These are phyloP conservation scores for Arachnomyces sp. DNA, from an alignment of 2,329 filamentous ascomycete genomes.

Conservation along the genomic window DNA sequence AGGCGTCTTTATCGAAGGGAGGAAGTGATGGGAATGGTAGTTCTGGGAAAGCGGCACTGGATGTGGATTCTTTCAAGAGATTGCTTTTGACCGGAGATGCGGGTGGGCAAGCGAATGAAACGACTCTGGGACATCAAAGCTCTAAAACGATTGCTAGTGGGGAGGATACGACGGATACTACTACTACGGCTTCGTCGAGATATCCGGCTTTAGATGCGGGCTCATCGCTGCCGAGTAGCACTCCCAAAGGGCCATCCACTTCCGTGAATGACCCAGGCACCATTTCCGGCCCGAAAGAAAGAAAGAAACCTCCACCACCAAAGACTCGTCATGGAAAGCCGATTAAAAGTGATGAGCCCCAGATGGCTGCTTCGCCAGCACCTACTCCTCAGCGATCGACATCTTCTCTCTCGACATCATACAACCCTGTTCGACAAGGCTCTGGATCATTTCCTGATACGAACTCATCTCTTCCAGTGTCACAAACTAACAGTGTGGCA, in stretches of 20 bases:
- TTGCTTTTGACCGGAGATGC: conserved; percentile 66
- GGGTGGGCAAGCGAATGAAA: conserved; percentile 29
- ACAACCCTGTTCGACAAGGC: conserved; percentile 16
- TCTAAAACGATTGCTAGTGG: background rate
- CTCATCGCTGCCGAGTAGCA: conserved; percentile 19
- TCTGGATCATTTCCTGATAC: conserved; percentile 39
- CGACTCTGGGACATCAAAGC: background rate
- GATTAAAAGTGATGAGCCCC: conserved; percentile 42
- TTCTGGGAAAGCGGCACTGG: conserved; percentile 44
- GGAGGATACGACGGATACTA: background rate
- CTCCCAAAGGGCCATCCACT: background rate
- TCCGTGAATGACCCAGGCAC: background rate
- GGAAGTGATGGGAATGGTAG: conserved; percentile 1
- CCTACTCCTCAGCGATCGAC: conserved; percentile 9
- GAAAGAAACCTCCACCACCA: conserved; percentile 64
- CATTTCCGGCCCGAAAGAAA: conserved; percentile 28
- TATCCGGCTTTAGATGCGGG: conserved; percentile 14
- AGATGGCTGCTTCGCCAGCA: background rate
- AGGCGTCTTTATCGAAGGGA: background rate
- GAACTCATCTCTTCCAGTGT: conserved; percentile 57
- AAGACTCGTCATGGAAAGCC: conserved; percentile 72
- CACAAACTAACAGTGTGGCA: conserved; percentile 36
- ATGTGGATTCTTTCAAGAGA: conserved; percentile 71
- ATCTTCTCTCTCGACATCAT: conserved; percentile 12
- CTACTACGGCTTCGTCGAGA: conserved; percentile 1